These are phyloP conservation scores for Hapsidospora chrysogenum DNA, from an alignment of 495 filamentous ascomycete species.

Conservation along the genomic window DNA sequence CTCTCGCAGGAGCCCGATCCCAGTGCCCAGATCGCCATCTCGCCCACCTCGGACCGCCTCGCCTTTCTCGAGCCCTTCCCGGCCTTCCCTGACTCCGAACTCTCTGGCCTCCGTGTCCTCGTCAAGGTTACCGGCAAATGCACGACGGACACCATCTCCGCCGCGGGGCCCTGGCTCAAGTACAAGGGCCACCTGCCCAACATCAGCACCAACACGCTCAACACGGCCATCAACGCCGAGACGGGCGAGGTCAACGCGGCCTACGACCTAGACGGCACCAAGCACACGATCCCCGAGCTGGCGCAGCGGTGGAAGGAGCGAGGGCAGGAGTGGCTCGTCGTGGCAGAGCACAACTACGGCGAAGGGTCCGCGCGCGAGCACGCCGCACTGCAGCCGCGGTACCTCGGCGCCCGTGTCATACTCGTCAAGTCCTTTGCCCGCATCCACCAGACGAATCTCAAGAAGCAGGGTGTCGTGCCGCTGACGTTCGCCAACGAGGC, in stretches of 20 bases:
- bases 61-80: slow-evolving; percentile 84
- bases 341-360: slow-evolving; percentile 96
- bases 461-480: slow-evolving; percentile 96
- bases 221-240: slow-evolving; percentile 79
- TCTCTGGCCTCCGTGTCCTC: slow-evolving; percentile 59
- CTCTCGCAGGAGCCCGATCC: slow-evolving; percentile 52
- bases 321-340: slow-evolving; percentile 68
- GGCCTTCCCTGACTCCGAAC: slow-evolving; percentile 61
- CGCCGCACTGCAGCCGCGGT: slow-evolving; percentile 89
- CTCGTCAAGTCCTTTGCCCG: slow-evolving; percentile 84
- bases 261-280: slow-evolving; percentile 59
- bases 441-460: slow-evolving; percentile 97
- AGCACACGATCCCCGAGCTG: slow-evolving; percentile 64
- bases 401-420: slow-evolving; percentile 77
- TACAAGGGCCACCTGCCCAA: slow-evolving; percentile 98
- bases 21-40: slow-evolving; percentile 49
- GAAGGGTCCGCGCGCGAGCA: slow-evolving; percentile 92
- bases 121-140: slow-evolving; percentile 95
- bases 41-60: slow-evolving; percentile 72
- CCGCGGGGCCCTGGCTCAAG: slow-evolving; percentile 93
- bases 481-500: slow-evolving; percentile 69
- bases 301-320: slow-evolving; percentile 62
- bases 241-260: slow-evolving; percentile 86
- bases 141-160: slow-evolving; percentile 96
- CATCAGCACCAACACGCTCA: slow-evolving; percentile 90